Base-by-base conservation (phyloP, 257 asterid species). In the Solanum etuberosum region DNA sequence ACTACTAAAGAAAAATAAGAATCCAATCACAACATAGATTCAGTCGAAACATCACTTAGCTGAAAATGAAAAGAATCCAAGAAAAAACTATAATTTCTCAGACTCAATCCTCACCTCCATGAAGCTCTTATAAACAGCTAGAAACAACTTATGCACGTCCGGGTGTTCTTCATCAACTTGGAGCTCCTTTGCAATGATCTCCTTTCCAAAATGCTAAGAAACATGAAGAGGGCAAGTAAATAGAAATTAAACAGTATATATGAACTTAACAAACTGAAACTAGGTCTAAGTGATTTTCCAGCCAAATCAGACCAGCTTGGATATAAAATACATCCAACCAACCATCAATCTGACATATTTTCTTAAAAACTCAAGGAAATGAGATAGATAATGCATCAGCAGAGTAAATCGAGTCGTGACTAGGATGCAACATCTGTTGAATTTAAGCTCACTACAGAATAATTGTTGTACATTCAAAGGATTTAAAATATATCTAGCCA, bases 141-240 rank as follows among this genome's bases (percentile, higher is more conserved):
- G n/a, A 74, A 74, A 87, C 63, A 87, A 83, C 27, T 67, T 74
- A 37, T 83, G 89, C 32, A 87, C 89, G 15, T 87, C 87, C 9
- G 89, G 87, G 61, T 87, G 89, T 34, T 43, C 85, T 59, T 83
- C 89, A 37, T 72, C 54, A 87, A 83, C 85, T 82, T 83, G 80
- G 34, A 87, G 85, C 84, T 87, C 89, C 80, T 72, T 87, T 48
- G 89, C 89, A 48, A 87, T 73, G 46, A 87, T 83, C 87, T 87
- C 87, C 76, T 84, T 83, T 16, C 89, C 89, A 87, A 70, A 87
- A 59, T 83, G 87, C 89, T 72, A 80, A 23, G 63, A 34, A 43
- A 67, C 54, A 34, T 23, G 34, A 46, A 57, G 13, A 68, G 18
- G 48, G 27, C 23, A 43, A 27, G 65, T 43, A 43, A 78, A 16